Evolutionary conservation across 768 basidiomycete genomes (phyloP).

Genomic region (Pleurotus platypus): DNA sequence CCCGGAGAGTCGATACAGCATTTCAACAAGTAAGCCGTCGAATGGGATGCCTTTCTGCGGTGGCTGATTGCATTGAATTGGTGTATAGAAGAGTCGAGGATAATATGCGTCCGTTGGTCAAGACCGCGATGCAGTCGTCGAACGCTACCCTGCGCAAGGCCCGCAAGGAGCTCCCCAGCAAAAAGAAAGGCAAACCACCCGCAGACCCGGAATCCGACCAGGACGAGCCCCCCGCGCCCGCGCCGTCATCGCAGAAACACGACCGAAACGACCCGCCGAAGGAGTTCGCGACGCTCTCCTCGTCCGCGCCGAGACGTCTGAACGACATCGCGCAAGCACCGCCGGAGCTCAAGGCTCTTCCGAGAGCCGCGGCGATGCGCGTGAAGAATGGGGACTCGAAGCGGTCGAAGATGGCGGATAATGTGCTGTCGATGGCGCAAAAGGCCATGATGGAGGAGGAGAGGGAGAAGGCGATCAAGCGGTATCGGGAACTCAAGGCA

Average conservation of each 20-base stretch:
- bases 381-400: conserved; percentile 11
- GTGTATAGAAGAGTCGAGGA: conserved; percentile 67
- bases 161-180: conserved; percentile 26
- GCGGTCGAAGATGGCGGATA: conserved; percentile 28
- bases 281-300: conserved; percentile 48
- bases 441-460: conserved; percentile 75
- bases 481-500: conserved; percentile 69
- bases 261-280: conserved; percentile 23
- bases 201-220: conserved; percentile 11
- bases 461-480: conserved; percentile 62
- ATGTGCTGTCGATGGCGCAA: conserved; percentile 70
- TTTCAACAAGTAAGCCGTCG: conserved; percentile 58
- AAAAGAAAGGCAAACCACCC: conserved; percentile 13
- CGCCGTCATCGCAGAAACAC: conserved; percentile 14
- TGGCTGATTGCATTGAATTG: too few relatives aligned
- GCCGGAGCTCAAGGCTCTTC: conserved; percentile 34
- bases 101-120: conserved; percentile 62
- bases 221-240: conserved; percentile 13
- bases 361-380: conserved; percentile 35
- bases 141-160: conserved; percentile 45
- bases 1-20: conserved; percentile 71
- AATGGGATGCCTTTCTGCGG: too few relatives aligned
- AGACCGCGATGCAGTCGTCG: conserved; percentile 56
- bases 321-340: conserved; percentile 52
- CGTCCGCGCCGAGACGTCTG: conserved; percentile 59